Evolutionary conservation across 805 yeast species (phyloP).

Genomic region (Metschnikowia orientalis): DNA sequence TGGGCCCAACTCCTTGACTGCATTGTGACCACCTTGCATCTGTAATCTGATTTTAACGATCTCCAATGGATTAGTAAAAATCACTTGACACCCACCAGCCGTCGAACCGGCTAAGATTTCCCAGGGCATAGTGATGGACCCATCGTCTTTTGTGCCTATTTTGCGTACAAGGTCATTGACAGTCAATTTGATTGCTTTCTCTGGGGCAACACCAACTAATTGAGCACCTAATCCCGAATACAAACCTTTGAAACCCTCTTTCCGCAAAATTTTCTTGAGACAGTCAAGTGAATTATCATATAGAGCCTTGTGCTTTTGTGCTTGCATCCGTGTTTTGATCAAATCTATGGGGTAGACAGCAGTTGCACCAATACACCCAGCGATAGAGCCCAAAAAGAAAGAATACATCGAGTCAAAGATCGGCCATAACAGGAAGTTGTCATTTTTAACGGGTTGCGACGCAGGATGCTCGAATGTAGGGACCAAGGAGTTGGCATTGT

Average conservation of each 20-base stretch:
- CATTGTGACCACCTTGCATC: conserved; percentile 82
- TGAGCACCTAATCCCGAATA: conserved; percentile 94
- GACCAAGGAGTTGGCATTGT: conserved; percentile 32
- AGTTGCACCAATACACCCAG: conserved; percentile 98
- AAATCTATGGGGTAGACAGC: conserved; percentile 95
- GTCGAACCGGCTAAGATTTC: conserved; percentile 87
- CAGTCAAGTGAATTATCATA: conserved; percentile 86
- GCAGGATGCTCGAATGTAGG: conserved; percentile 42
- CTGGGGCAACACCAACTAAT: conserved; percentile 96
- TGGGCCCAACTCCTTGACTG: conserved; percentile 18
- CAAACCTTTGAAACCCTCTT: conserved; percentile 80
- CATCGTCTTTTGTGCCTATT: conserved; percentile 49
- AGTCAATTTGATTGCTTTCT: conserved; percentile 92
- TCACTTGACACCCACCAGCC: conserved; percentile 96
- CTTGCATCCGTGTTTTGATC: conserved; percentile 96
- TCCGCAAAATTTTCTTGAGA: conserved; percentile 65
- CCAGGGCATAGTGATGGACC: conserved; percentile 45
- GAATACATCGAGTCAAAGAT: conserved; percentile 74
- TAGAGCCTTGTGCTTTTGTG: conserved; percentile 68
- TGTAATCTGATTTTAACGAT: conserved; percentile 93
- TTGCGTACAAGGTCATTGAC: conserved; percentile 86
- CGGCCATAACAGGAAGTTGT: conserved; percentile 44
- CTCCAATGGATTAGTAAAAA: conserved; percentile 93
- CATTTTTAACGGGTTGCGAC: conserved; percentile 33
- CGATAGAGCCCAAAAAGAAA: conserved; percentile 85